These are phyloP conservation scores for Nelumbo lutea DNA, from an alignment of 164 flowering plant genomes.

Conservation along the genomic window DNA sequence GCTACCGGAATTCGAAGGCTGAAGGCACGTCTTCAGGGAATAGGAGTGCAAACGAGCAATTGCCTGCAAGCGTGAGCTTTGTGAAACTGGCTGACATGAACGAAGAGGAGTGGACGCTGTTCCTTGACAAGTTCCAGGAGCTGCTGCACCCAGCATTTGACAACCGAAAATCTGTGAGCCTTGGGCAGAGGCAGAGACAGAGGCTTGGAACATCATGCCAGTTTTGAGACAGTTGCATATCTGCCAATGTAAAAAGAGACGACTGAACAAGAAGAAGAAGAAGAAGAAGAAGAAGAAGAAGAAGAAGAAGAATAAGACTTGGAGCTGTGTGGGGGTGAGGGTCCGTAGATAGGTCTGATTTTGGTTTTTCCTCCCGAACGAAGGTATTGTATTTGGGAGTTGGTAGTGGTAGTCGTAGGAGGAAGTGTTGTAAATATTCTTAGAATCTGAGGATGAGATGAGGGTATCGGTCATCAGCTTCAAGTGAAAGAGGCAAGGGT, in stretches of 20 bases:
- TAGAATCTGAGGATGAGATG: constrained; percentile 14
- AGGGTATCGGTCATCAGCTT: constrained; percentile 3
- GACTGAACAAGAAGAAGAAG: neutral
- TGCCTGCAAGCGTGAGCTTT: constrained; percentile 44
- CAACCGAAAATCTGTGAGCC: constrained; percentile 25
- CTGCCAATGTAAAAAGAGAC: constrained; percentile 1
- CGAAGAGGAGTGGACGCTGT: constrained; percentile 53
- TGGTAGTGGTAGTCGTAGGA: neutral
- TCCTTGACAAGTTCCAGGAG: constrained; percentile 44
- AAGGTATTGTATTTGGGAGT: neutral
- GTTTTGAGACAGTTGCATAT: constrained; percentile 34
- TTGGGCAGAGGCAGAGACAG: constrained; percentile 46
- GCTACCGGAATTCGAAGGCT: constrained; percentile 27
- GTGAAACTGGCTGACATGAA: constrained; percentile 49
- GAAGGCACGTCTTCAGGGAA: constrained; percentile 38
- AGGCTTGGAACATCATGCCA: constrained; percentile 72
- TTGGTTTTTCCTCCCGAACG: neutral
- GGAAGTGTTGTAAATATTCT: constrained; percentile 14
- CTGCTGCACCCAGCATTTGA: constrained; percentile 41
- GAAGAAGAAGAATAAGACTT: neutral
- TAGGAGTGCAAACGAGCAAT: constrained; percentile 46
- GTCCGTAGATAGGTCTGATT: constrained; percentile 1
- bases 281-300: neutral
- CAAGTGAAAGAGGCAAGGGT: neutral
- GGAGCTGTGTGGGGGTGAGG: constrained; percentile 3